These are phyloP conservation scores for Rhamnella rubrinervis DNA, from an alignment of 331 rosid genomes.

Conservation along the genomic window DNA sequence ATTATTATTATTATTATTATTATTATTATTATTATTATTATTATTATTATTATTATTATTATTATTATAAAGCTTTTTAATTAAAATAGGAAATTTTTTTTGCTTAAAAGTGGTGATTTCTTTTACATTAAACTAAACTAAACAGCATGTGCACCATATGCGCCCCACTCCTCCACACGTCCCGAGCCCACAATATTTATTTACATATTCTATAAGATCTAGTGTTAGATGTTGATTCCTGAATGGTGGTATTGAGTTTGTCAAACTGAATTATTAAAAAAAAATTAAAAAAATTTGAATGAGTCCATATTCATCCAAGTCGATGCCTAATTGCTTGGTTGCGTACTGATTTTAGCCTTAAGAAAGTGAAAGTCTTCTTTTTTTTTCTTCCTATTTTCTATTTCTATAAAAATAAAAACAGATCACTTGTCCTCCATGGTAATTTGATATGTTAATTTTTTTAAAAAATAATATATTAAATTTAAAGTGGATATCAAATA, in stretches of 20 bases:
- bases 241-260: background rate
- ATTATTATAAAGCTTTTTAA: no score
- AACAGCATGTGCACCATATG: conserved; percentile 14
- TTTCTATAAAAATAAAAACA: no score
- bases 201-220: background rate
- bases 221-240: background rate
- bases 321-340: background rate
- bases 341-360: conserved; percentile 13
- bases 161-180: background rate
- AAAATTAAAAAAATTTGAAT: background rate
- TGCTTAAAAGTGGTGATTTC: background rate
- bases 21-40: no score
- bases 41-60: no score
- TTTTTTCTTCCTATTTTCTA: background rate
- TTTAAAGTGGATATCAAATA: no score
- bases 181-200: background rate
- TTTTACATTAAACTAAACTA: background rate
- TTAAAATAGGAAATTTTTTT: no score
- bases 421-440: no score
- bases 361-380: background rate
- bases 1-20: no score
- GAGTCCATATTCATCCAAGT: background rate
- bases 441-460: no score
- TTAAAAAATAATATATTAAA: no score
- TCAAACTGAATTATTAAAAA: background rate